phyloP scores from a whole-genome alignment of 2,329 filamentous ascomycete genomes.

The Macrophomina tecta region DNA sequence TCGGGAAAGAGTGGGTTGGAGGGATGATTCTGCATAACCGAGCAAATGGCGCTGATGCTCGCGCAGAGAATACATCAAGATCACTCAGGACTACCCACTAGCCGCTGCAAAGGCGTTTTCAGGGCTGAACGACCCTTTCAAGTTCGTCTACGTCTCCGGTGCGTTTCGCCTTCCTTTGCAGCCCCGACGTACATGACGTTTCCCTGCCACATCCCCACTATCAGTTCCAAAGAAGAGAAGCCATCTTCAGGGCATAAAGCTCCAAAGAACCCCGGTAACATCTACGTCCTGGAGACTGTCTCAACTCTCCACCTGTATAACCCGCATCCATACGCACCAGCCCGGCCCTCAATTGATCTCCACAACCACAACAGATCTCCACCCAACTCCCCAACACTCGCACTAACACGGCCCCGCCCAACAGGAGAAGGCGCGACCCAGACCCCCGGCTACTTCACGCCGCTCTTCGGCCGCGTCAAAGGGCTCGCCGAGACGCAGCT shows the following conservation, averaged over 20 bases:
- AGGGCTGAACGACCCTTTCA: conserved; percentile 61
- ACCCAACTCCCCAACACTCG: too few species aligned
- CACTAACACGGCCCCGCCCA: too few species aligned
- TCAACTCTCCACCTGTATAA: too few species aligned
- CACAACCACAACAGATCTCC: background rate
- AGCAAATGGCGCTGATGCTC: conserved; percentile 6
- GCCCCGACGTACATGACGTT: too few species aligned
- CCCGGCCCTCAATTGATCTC: background rate
- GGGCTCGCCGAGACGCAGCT: conserved; percentile 69
- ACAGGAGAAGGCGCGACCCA: conserved; percentile 64
- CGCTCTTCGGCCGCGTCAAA: conserved; percentile 68
- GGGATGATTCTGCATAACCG: background rate
- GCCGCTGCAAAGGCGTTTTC: conserved; percentile 68
- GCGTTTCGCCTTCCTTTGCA: background rate
- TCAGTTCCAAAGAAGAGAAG: too few species aligned
- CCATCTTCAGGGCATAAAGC: too few species aligned
- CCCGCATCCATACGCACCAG: background rate
- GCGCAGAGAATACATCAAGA: conserved; percentile 65
- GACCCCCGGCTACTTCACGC: conserved; percentile 61
- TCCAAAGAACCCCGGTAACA: too few species aligned
- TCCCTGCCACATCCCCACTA: too few species aligned
- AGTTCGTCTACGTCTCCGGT: conserved; percentile 72
- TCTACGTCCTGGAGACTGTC: too few species aligned
- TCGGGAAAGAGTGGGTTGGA: conserved; percentile 61
- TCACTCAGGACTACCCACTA: conserved; percentile 71